These are phyloP conservation scores for Clavulina sp. DNA, from an alignment of 768 basidiomycete species.

Conservation along the genomic window DNA sequence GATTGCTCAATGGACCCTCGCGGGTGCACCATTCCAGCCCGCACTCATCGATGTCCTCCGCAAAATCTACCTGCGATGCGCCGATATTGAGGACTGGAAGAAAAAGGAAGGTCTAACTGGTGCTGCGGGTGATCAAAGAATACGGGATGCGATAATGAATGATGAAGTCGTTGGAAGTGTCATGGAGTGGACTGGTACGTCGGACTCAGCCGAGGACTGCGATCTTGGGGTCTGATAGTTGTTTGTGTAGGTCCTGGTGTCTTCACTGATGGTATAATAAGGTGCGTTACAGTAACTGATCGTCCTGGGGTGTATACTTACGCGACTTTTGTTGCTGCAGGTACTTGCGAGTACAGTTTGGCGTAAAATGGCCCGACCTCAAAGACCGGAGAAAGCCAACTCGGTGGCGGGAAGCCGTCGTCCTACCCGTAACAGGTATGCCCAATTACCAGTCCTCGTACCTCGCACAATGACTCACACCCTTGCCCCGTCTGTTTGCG, in stretches of 20 bases:
- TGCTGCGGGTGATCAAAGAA: neutral
- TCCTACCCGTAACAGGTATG: constrained; percentile 21
- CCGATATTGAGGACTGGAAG: neutral
- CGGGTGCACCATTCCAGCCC: constrained; percentile 23
- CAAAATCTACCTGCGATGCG: constrained; percentile 17
- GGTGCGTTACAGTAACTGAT: constrained; percentile 1
- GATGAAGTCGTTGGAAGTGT: constrained; percentile 20
- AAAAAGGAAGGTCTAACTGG: neutral
- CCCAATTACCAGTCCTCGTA: neutral
- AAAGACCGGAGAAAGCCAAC: constrained; percentile 16
- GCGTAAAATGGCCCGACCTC: constrained; percentile 21
- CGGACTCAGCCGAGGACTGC: neutral
- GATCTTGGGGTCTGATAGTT: neutral
- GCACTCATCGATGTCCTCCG: constrained; percentile 24
- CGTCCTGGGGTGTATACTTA: neutral
- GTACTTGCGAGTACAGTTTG: constrained; percentile 20
- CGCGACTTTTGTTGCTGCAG: constrained; percentile 4
- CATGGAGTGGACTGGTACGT: constrained; percentile 27
- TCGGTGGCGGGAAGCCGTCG: constrained; percentile 21
- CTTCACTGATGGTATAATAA: constrained; percentile 10
- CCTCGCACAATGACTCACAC: neutral
- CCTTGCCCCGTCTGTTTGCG: neutral
- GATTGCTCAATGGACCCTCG: constrained; percentile 29
- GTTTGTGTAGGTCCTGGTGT: constrained; percentile 9
- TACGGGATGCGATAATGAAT: constrained; percentile 14